phyloP scores from a whole-genome alignment of 106 monocot species.

The Gastrodia elata region DNA sequence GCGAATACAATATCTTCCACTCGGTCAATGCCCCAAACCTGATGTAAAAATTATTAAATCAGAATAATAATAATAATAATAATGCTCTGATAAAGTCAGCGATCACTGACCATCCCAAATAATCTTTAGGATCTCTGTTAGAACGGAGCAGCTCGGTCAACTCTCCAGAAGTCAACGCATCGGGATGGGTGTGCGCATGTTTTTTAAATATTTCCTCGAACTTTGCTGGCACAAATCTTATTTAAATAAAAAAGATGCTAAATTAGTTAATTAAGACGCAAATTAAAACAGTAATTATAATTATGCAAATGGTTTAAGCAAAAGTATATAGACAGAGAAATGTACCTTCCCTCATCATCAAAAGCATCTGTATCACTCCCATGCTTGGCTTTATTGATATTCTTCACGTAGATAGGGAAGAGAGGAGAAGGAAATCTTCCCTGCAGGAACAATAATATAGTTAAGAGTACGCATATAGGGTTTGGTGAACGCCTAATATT shows the following conservation, averaged over 20 bases:
- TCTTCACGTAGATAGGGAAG: conserved; percentile 61
- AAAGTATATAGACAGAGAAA: background rate
- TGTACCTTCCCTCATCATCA: conserved; percentile 64
- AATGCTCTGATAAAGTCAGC: background rate
- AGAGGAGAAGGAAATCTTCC: conserved; percentile 32
- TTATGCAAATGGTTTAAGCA: background rate
- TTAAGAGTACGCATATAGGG: too few species aligned
- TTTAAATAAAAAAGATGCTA: background rate
- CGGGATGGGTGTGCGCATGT: conserved; percentile 46
- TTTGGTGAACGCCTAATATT: too few species aligned
- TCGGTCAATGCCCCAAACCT: conserved; percentile 48
- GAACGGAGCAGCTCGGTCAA: conserved; percentile 43
- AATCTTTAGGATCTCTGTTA: conserved; percentile 50
- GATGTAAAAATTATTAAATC: background rate
- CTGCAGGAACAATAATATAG: conserved; percentile 26
- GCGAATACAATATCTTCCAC: conserved; percentile 54
- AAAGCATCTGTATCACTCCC: conserved; percentile 67
- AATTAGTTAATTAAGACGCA: background rate
- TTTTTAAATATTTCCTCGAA: conserved; percentile 54
- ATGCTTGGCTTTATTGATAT: conserved; percentile 75
- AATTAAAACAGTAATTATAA: background rate
- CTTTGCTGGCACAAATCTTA: conserved; percentile 60
- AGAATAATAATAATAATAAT: background rate
- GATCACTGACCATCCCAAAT: conserved; percentile 36
- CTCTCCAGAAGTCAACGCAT: conserved; percentile 54